These are phyloP conservation scores for Ogataea neopini DNA, from an alignment of 805 yeast species.

Conservation along the genomic window DNA sequence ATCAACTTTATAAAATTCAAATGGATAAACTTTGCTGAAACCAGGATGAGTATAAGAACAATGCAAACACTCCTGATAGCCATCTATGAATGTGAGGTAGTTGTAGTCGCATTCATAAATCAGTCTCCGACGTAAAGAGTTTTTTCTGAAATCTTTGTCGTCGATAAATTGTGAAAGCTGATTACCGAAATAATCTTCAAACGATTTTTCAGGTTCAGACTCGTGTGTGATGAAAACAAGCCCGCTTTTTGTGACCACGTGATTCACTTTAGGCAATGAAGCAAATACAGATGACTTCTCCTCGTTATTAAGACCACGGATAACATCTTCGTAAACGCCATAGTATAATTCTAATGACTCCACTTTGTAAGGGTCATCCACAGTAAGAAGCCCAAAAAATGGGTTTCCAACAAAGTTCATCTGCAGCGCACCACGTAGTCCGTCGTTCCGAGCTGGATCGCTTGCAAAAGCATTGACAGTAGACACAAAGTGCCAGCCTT, in stretches of 20 bases:
- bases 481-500: slow-evolving; percentile 33
- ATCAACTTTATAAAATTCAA: slow-evolving; percentile 31
- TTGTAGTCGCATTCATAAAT: slow-evolving; percentile 30
- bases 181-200: slow-evolving; percentile 24
- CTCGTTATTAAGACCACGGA: slow-evolving; percentile 14
- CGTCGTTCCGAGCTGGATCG: slow-evolving; percentile 20
- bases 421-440: slow-evolving; percentile 25
- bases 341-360: slow-evolving; percentile 23
- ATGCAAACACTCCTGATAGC: slow-evolving; percentile 33
- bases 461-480: slow-evolving; percentile 23
- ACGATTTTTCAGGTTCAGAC: slow-evolving; percentile 16
- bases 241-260: slow-evolving; percentile 27
- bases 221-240: slow-evolving; percentile 31
- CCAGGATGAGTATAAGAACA: slow-evolving; percentile 33
- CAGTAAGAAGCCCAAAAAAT: slow-evolving; percentile 29
- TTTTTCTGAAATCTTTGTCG: slow-evolving; percentile 22
- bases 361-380: slow-evolving; percentile 25
- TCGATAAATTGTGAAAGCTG: slow-evolving; percentile 25
- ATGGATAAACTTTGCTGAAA: slow-evolving; percentile 29
- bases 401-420: slow-evolving; percentile 28
- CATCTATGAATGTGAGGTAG: slow-evolving; percentile 29
- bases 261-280: slow-evolving; percentile 24
- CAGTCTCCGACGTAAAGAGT: slow-evolving; percentile 23
- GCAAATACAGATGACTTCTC: slow-evolving; percentile 14
- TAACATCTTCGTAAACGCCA: slow-evolving; percentile 27